Percentiles rank a stretch among this genome's conserved stretches.
phyloP scores from a whole-genome alignment of 2,329 filamentous ascomycete genomes.

The Colletotrichum graminicola region DNA sequence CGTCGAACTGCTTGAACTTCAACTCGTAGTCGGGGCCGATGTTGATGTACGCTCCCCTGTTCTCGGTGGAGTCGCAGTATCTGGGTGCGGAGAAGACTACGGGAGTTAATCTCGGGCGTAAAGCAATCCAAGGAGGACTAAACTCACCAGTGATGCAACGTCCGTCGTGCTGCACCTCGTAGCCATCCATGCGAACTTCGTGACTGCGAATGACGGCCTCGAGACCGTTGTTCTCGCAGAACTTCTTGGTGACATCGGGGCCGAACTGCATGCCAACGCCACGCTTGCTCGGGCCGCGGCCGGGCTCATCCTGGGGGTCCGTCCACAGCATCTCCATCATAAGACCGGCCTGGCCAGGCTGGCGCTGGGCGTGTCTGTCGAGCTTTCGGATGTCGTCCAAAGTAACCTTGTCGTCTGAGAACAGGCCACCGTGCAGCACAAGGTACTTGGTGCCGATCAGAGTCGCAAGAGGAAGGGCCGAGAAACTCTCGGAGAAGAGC shows the following conservation, averaged over 20 bases:
- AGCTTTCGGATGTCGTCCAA: slow-evolving; percentile 95
- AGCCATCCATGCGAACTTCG: slow-evolving; percentile 99
- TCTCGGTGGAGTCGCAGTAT: slow-evolving; percentile 98
- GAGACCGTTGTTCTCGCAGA: slow-evolving; percentile 95
- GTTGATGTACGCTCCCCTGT: slow-evolving; percentile 99
- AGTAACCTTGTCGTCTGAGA: slow-evolving; percentile 93
- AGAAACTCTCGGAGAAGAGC: slow-evolving; percentile 98
- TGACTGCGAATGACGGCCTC: slow-evolving; percentile 97
- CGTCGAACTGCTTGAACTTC: slow-evolving; percentile 92
- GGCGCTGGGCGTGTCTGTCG: slow-evolving; percentile 88
- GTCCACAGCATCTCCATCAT: slow-evolving; percentile 99
- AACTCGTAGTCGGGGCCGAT: slow-evolving; percentile 93
- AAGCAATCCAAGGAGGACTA: not conserved
- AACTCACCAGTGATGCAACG: slow-evolving; percentile 88
- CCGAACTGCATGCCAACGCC: slow-evolving; percentile 97
- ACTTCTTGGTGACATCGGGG: slow-evolving; percentile 93
- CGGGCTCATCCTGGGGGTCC: slow-evolving; percentile 87
- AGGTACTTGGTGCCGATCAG: slow-evolving; percentile 92
- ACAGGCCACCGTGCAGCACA: slow-evolving; percentile 92
- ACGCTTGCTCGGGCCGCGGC: slow-evolving; percentile 93
- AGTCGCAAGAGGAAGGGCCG: slow-evolving; percentile 90
- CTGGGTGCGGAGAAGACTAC: slow-evolving; percentile 95
- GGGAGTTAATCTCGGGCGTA: slow-evolving; percentile 46
- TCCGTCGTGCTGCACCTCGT: slow-evolving; percentile 96
- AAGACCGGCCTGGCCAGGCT: slow-evolving; percentile 91